A percentile compares a stretch with the other conserved stretches of the same genome.
These are phyloP conservation scores for Cucumis hystrix DNA, from an alignment of 306 rosid species.

Conservation along the genomic window DNA sequence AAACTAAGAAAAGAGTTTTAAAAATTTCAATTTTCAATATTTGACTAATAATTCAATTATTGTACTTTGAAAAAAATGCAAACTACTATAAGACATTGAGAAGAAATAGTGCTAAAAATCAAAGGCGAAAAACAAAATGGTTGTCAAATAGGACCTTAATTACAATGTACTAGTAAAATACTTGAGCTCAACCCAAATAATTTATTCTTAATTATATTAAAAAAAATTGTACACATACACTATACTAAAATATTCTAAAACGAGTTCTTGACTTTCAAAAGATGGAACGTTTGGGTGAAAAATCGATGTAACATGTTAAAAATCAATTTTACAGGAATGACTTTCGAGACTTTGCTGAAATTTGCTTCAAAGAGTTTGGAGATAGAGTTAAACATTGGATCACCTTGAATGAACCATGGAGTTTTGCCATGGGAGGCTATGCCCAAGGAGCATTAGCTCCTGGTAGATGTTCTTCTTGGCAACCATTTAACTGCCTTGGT, in stretches of 20 bases:
- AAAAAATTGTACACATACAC: neutral
- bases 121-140: too few species aligned
- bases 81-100: too few species aligned
- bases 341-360: conserved; percentile 14
- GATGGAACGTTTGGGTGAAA: neutral
- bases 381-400: conserved; percentile 29
- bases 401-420: conserved; percentile 10
- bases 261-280: neutral
- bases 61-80: too few species aligned
- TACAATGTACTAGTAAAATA: too few species aligned
- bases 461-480: conserved; percentile 3
- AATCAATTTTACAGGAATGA: conserved; percentile 8
- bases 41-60: too few species aligned
- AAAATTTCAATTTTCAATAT: too few species aligned
- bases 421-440: neutral
- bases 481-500: conserved; percentile 15
- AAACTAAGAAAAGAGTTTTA: too few species aligned
- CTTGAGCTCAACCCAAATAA: too few species aligned
- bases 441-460: neutral
- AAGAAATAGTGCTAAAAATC: too few species aligned
- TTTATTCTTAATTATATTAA: too few species aligned
- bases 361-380: conserved; percentile 28
- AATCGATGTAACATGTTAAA: neutral
- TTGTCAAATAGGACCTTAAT: too few species aligned
- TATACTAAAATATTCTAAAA: too few species aligned